These are phyloP conservation scores for Aspergillus japonicus DNA, from an alignment of 2,329 filamentous ascomycete species.

Conservation along the genomic window DNA sequence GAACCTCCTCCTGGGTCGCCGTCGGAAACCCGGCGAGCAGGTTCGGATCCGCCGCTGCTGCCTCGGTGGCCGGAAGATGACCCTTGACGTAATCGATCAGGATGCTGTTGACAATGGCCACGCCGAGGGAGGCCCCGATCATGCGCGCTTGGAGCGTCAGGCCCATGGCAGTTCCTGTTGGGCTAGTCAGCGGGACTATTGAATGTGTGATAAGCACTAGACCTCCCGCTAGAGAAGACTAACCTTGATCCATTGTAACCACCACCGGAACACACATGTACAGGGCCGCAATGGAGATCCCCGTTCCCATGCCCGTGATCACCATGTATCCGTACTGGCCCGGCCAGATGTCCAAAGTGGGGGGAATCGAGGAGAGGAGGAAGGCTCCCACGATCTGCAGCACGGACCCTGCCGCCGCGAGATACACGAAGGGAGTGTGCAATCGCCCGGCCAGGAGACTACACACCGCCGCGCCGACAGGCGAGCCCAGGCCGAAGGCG, in stretches of 20 bases:
- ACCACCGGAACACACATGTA: conserved; percentile 20
- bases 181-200: background rate
- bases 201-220: background rate
- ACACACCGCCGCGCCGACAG: conserved; percentile 17
- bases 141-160: conserved; percentile 41
- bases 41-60: conserved; percentile 5
- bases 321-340: conserved; percentile 22
- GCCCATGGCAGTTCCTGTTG: conserved; percentile 33
- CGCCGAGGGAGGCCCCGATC: conserved; percentile 39
- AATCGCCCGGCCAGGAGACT: conserved; percentile 13
- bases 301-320: conserved; percentile 16
- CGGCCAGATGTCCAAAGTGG: conserved; percentile 19
- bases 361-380: conserved; percentile 13
- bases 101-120: conserved; percentile 36
- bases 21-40: conserved; percentile 5
- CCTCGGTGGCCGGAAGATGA: conserved; percentile 4
- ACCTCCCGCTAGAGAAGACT: background rate
- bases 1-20: conserved; percentile 6
- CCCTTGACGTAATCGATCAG: conserved; percentile 18
- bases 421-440: conserved; percentile 16
- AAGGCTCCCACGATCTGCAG: conserved; percentile 19
- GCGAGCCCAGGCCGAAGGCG: conserved; percentile 18
- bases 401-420: conserved; percentile 13
- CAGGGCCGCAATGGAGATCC: conserved; percentile 14
- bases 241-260: conserved; percentile 21